These are phyloP conservation scores for Lentinus tigrinus DNA, from an alignment of 768 basidiomycete genomes.

Conservation along the genomic window DNA sequence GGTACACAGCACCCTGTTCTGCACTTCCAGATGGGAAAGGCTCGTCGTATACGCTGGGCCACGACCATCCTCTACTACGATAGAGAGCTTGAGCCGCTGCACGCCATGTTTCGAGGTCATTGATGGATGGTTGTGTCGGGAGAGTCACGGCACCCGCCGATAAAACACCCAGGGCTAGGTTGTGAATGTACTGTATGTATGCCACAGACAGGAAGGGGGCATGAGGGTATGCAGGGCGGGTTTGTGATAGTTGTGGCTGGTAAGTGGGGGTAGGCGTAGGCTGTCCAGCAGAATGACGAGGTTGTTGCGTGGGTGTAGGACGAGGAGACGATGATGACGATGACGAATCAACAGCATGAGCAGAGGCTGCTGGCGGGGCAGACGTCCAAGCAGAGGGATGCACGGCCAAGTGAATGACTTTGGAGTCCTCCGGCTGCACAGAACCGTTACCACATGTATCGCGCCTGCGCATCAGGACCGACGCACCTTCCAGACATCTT, in stretches of 20 bases:
- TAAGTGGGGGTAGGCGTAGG: background rate
- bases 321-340: constrained; percentile 1
- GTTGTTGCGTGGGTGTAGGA: background rate
- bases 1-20: constrained; percentile 34
- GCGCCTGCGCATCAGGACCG: background rate
- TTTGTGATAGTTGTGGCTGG: background rate
- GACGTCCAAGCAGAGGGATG: constrained; percentile 74
- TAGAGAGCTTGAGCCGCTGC: constrained; percentile 27
- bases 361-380: constrained; percentile 42
- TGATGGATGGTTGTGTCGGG: background rate
- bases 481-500: constrained; percentile 69
- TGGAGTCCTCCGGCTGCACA: constrained; percentile 54
- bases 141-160: constrained; percentile 1
- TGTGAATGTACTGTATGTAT: constrained; percentile 8
- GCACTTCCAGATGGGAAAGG: constrained; percentile 29
- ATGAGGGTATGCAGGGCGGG: background rate
- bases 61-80: constrained; percentile 36
- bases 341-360: background rate
- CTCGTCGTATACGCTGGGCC: constrained; percentile 45
- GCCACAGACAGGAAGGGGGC: constrained; percentile 1
- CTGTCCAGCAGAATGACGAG: background rate
- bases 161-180: background rate
- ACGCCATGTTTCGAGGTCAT: constrained; percentile 16
- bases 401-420: constrained; percentile 74
- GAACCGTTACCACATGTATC: constrained; percentile 4